Evolutionary conservation across 345 rosid genomes (phyloP).

Genomic region (Reutealis trisperma): DNA sequence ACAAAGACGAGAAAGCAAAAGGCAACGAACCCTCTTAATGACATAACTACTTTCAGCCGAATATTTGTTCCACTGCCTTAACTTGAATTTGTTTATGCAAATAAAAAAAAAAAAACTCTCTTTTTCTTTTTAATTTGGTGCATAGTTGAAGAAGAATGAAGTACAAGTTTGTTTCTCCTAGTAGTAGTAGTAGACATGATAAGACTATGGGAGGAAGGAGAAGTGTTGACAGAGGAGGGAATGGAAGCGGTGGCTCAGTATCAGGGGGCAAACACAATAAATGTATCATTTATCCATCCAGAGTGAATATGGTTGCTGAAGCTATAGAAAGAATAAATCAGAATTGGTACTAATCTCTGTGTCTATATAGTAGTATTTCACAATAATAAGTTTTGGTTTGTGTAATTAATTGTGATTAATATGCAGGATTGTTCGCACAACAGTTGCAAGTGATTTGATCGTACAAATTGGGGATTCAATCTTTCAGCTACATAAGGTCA

Average conservation of each 20-base stretch:
- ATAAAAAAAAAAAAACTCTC: no score
- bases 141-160: constrained; percentile 25
- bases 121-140: not conserved
- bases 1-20: constrained; percentile 21
- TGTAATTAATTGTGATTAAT: not conserved
- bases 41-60: constrained; percentile 16
- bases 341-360: constrained; percentile 34
- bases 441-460: constrained; percentile 44
- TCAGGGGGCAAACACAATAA: constrained; percentile 25
- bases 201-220: constrained; percentile 17
- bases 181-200: not conserved
- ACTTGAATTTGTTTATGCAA: not conserved
- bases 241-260: not conserved
- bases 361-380: no score
- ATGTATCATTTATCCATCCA: constrained; percentile 37
- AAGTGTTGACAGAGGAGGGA: constrained; percentile 16
- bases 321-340: constrained; percentile 44
- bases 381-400: not conserved
- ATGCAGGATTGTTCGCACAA: constrained; percentile 47
- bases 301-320: constrained; percentile 33
- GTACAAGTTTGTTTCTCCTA: constrained; percentile 5
- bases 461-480: constrained; percentile 47
- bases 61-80: not conserved
- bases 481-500: constrained; percentile 66
- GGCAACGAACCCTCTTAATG: constrained; percentile 36